A percentile compares a stretch with the other conserved stretches of the same genome.
phyloP scores from a whole-genome alignment of 441 rosid genomes.

The Gossypium schwendimanii region DNA sequence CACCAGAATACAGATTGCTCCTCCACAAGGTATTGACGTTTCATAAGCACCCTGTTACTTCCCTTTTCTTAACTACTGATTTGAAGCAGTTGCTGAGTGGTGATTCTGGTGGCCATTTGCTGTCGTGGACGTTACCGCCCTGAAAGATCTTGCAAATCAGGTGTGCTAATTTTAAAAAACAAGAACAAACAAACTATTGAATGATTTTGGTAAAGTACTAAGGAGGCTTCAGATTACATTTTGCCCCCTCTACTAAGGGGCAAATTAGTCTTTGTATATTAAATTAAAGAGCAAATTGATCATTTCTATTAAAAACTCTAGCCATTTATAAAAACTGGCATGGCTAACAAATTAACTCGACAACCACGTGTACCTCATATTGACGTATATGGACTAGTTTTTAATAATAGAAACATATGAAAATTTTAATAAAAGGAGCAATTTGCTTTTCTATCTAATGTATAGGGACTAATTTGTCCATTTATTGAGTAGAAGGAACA shows the following conservation, averaged over 20 bases:
- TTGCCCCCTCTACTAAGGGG: not conserved
- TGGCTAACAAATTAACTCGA: not conserved
- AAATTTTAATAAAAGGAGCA: not conserved
- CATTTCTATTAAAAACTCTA: not conserved
- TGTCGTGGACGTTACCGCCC: slow-evolving; percentile 77
- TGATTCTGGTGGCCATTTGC: slow-evolving; percentile 81
- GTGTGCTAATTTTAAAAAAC: slow-evolving; percentile 26
- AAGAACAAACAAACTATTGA: not conserved
- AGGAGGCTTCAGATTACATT: not conserved
- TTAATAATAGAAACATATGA: not conserved
- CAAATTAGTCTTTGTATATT: not conserved
- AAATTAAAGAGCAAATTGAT: not conserved
- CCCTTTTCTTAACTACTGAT: slow-evolving; percentile 70
- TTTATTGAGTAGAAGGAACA: not conserved
- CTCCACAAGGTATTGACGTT: slow-evolving; percentile 80
- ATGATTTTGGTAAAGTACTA: not conserved
- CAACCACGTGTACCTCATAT: not conserved
- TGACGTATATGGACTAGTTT: too few relatives aligned
- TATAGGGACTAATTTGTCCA: not conserved
- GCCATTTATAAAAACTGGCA: not conserved
- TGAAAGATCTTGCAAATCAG: slow-evolving; percentile 50
- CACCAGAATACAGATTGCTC: slow-evolving; percentile 78
- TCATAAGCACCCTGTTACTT: slow-evolving; percentile 87
- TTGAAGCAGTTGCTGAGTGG: slow-evolving; percentile 93
- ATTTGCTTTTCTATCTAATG: not conserved